phyloP scores from a whole-genome alignment of 306 rosid genomes.

The Trifolium repens region DNA sequence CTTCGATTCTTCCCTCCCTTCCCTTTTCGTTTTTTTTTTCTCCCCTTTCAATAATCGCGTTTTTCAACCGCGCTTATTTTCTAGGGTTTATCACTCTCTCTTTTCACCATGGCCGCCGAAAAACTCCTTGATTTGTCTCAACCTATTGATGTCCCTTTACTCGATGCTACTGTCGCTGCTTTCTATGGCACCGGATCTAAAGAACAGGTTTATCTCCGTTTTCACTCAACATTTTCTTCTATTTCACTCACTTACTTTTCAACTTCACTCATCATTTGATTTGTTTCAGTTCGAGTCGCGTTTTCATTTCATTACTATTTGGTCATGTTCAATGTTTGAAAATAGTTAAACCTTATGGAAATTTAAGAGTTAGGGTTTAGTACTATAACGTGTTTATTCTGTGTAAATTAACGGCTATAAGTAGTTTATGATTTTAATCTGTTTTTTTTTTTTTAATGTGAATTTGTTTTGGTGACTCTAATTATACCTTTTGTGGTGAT shows the following conservation, averaged over 20 bases:
- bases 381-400: neutral
- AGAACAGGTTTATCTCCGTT: constrained; percentile 68
- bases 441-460: neutral
- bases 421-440: neutral
- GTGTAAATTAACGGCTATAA: neutral
- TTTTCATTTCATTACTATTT: neutral
- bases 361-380: neutral
- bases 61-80: constrained; percentile 27
- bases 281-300: neutral
- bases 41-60: constrained; percentile 30
- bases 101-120: constrained; percentile 83
- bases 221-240: neutral
- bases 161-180: constrained; percentile 98
- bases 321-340: neutral
- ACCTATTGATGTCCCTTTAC: constrained; percentile 84
- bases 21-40: neutral
- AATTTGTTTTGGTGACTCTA: constrained; percentile 4
- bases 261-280: neutral
- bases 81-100: constrained; percentile 54
- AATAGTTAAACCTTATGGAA: neutral
- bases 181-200: constrained; percentile 99
- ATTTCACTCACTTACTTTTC: neutral
- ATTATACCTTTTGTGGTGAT: neutral
- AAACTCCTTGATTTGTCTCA: constrained; percentile 92
- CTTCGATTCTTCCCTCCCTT: neutral